A percentile compares a stretch with the other conserved stretches of the same genome.
phyloP scores from a whole-genome alignment of 164 flowering plant genomes.

The Paratinospora sagittata region DNA sequence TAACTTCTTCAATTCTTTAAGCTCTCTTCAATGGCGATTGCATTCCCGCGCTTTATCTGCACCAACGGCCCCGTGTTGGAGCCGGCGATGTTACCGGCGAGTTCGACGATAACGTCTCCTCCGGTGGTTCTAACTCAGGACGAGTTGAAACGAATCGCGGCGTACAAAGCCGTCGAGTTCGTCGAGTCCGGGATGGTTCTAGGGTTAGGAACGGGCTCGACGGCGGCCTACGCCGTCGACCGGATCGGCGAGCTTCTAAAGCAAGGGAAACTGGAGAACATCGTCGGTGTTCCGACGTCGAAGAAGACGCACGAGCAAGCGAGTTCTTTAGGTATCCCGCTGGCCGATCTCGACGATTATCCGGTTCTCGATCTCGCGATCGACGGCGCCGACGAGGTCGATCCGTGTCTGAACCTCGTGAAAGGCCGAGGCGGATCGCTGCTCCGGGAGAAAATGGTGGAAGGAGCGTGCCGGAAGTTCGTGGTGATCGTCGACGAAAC shows the following conservation, averaged over 20 bases:
- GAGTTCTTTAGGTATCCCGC: conserved; percentile 56
- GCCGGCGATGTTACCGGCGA: neutral
- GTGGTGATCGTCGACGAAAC: conserved; percentile 78
- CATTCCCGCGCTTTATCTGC: conserved; percentile 30
- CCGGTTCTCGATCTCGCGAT: conserved; percentile 77
- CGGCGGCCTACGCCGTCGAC: conserved; percentile 68
- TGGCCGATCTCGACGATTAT: conserved; percentile 69
- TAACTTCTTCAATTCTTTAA: too few relatives aligned
- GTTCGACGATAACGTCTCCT: conserved; percentile 8
- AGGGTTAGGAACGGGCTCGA: conserved; percentile 97
- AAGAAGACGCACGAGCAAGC: conserved; percentile 74
- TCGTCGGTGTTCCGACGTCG: conserved; percentile 84
- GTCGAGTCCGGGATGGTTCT: conserved; percentile 92
- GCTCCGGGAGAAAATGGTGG: conserved; percentile 85
- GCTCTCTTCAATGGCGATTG: conserved; percentile 43
- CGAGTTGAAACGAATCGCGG: conserved; percentile 78
- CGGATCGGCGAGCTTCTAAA: conserved; percentile 62
- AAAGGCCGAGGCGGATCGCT: conserved; percentile 93
- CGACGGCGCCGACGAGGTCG: too few relatives aligned
- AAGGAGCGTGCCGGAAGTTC: conserved; percentile 57
- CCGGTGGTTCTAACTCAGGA: conserved; percentile 54
- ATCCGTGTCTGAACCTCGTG: conserved; percentile 63
- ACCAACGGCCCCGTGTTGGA: conserved; percentile 28
- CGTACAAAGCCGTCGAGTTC: conserved; percentile 79
- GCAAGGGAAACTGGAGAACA: conserved; percentile 58